Percentiles rank a stretch among this genome's conserved stretches.
Conservation (phyloP, 2,329 filamentous ascomycete species). For the Pseudogymnoascus sp. region DNA sequence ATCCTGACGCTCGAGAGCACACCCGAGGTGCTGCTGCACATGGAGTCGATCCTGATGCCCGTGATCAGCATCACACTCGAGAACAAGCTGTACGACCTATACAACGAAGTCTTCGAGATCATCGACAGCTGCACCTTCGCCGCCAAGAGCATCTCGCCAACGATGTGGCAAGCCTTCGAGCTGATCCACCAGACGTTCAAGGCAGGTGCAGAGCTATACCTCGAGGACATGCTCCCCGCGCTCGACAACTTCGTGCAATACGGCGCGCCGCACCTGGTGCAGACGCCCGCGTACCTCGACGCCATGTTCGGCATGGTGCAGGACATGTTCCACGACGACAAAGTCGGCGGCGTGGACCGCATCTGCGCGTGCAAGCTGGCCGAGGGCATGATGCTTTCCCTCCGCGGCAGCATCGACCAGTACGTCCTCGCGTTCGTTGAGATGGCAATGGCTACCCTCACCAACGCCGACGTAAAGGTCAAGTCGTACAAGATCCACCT, state of each 20-base stretch:
- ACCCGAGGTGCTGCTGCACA: conserved; percentile 85
- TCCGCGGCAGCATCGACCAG: conserved; percentile 79
- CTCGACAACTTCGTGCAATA: conserved; percentile 98
- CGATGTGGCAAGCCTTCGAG: conserved; percentile 98
- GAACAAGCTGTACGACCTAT: conserved; percentile 95
- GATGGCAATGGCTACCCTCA: conserved; percentile 78
- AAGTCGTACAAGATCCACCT: conserved; percentile 93
- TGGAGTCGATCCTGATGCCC: conserved; percentile 94
- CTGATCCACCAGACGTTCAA: conserved; percentile 96
- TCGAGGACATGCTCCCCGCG: conserved; percentile 97
- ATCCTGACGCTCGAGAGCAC: conserved; percentile 96
- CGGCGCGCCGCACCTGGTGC: conserved; percentile 68
- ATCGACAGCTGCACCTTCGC: conserved; percentile 99
- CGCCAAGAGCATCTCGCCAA: conserved; percentile 87
- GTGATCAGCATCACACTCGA: conserved; percentile 93
- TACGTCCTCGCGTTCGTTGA: conserved; percentile 80
- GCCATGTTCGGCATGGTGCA: conserved; percentile 90
- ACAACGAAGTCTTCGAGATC: conserved; percentile 98
- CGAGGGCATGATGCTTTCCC: conserved; percentile 93
- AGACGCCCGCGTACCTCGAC: conserved; percentile 78
- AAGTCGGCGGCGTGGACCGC: conserved; percentile 85
- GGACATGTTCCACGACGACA: conserved; percentile 87
- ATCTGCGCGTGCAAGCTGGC: conserved; percentile 97
- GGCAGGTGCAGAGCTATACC: conserved; percentile 88
- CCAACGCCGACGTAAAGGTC: conserved; percentile 67